Base-by-base conservation (phyloP, 768 basidiomycete species). In the Podaxis sp. region DNA sequence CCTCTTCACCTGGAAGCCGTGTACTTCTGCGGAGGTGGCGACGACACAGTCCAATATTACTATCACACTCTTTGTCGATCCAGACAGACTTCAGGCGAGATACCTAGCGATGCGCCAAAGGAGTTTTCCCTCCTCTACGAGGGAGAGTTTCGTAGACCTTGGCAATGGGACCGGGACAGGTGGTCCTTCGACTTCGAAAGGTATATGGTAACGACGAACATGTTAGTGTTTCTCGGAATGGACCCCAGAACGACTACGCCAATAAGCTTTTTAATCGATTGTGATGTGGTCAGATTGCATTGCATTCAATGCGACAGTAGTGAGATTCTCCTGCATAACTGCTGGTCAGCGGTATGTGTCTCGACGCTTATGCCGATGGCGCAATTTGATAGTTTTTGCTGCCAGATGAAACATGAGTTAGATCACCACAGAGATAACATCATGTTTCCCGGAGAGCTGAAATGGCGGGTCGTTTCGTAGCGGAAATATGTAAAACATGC, bases 271-370 rank as follows among this genome's bases (percentile, higher is more conserved):
- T 38, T 41, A 11, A 9, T 7, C 37, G 11, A 40, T 19, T 56
- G 55, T 27, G 38, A 41, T 15, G n/a, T 8, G 19, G 24, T 41
- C 36, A 37, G n/a, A 41, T 25, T 56, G 6, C 38, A 56, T 13
- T 56, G 55, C 15, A 4, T 24, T 41, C 38, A 40, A 25, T 56
- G 55, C 29, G 37, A 41, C 9, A 5, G 37, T 7, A 25, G 3
- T 13, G 55, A 56, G 37, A 40, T 19, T n/a, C 5, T 19, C 24
- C n/a, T 41, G n/a, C 19, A 41, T 25, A 56, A 56, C 24, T 56
- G 55, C 13, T 56, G 55, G 55, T 56, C 55, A 25, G 55, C 55
- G 19, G 55, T 56, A 56, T 12, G 55, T 56, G 12, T 27, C 2
- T 8, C 6, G 33, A 12, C 22, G 9, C 22, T 53, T 29, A 22